Evolutionary conservation across 208 protist genomes (phyloP).

Genomic region (Leishmania tropica): DNA sequence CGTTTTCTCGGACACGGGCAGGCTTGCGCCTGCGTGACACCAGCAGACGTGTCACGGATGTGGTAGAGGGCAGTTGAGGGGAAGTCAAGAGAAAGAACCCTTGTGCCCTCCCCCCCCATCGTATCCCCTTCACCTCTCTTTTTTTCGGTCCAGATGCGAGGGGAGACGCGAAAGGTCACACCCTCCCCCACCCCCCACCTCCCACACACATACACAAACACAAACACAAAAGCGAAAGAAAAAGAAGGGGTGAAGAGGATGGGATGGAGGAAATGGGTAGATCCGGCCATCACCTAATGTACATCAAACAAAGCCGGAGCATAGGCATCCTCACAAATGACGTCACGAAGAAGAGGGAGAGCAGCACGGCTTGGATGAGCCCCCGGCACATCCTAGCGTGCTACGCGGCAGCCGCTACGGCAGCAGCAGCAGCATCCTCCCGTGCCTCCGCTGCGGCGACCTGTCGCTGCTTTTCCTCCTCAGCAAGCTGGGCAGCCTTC

Average conservation of each 20-base stretch:
- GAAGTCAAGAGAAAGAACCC: neutral
- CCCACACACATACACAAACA: no score
- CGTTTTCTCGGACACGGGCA: neutral
- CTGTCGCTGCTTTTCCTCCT: conserved; percentile 26
- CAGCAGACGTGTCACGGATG: neutral
- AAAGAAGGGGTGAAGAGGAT: neutral
- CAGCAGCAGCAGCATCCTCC: conserved; percentile 12
- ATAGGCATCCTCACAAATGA: neutral
- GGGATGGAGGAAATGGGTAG: neutral
- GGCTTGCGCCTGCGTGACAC: neutral
- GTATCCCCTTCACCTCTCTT: neutral
- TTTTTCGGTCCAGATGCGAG: neutral
- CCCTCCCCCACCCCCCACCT: no score
- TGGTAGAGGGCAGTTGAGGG: neutral
- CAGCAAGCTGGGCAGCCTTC: conserved; percentile 36
- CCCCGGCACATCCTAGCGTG: neutral
- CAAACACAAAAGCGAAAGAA: no score
- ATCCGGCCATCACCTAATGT: neutral
- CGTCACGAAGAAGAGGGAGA: neutral
- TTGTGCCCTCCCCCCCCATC: neutral
- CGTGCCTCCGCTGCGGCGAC: conserved; percentile 2
- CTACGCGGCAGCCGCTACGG: conserved; percentile 3
- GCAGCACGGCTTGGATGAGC: neutral
- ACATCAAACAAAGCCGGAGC: neutral
- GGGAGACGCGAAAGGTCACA: neutral